Evolutionary conservation across 163 green algal species (phyloP), one percentile per base, ranked within the genome.

Genomic region (Scenedesmus sp.): DNA sequence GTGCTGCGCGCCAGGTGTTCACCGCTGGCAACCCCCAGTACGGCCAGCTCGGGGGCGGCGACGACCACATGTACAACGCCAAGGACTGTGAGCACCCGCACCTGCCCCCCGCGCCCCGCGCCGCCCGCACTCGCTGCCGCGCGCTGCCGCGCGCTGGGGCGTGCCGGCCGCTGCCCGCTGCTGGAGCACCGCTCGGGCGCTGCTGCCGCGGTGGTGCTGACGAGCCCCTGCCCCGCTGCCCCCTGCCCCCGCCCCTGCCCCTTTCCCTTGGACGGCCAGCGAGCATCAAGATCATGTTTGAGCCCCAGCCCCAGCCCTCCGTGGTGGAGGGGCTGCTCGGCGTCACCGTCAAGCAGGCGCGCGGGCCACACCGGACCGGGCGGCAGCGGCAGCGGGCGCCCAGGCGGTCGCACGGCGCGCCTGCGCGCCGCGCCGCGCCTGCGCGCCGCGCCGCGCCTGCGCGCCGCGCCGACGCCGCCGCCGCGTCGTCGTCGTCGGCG

Each of bases 31-130:
- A 89, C 72, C 84, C 91, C 2, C 96, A 99, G 85, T 98, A 97
- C 70, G 96, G 96, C 3, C 94, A 98, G 84, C 86, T 98, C 47
- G 96, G 96, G 4, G 90, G 98, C 76, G 96, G 95, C 63, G 93
- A 87, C 5, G 93, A 98, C 81, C 86, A 97, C 84, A 85, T 93
- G 70, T 97, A 97, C 89, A 98, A 98, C 83, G 86, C 90, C n/a
- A 94, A 93, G 63, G 90, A 96, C 81, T 92, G 89, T 94, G 77
- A 90, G 89, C 80, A 26, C 14, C n/a, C n/a, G n/a, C n/a, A n/a
- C n/a, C n/a, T n/a, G n/a, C n/a, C n/a, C n/a, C n/a, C n/a, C n/a
- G n/a, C n/a, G n/a, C n/a, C n/a, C n/a, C n/a, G n/a, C n/a, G n/a
- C n/a, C n/a, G n/a, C n/a, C n/a, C n/a, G n/a, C n/a, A n/a, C n/a